A percentile compares a stretch with the other conserved stretches of the same genome.
Evolutionary conservation across 2,329 filamentous ascomycete genomes (phyloP).

Genomic region (Penicillium nordicum): DNA sequence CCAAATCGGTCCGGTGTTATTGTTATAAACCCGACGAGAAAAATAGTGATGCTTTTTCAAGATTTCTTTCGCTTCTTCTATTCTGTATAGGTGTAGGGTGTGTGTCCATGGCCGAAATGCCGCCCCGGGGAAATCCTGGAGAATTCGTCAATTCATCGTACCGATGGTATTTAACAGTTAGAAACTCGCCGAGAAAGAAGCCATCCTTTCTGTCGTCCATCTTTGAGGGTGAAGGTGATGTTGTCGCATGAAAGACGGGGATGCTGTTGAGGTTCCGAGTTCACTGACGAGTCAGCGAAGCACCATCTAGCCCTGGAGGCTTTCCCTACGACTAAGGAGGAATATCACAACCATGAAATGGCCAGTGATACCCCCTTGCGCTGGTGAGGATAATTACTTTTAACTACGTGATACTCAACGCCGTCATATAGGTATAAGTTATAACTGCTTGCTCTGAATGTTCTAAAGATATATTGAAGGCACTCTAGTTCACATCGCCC

Average conservation of each 20-base stretch:
- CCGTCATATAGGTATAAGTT: background rate
- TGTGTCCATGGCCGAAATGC: background rate
- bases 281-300: background rate
- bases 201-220: background rate
- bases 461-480: background rate
- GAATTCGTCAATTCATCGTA: background rate
- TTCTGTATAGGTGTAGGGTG: background rate
- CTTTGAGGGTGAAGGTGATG: background rate
- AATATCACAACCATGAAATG: background rate
- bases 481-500: too few relatives aligned
- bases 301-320: too few relatives aligned
- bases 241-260: background rate
- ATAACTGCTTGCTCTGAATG: background rate
- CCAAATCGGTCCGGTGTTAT: background rate
- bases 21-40: background rate
- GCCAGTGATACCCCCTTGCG: background rate
- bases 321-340: background rate
- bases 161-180: background rate
- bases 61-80: background rate
- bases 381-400: background rate
- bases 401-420: background rate
- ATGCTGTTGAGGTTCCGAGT: background rate
- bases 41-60: background rate
- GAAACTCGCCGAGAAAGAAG: background rate
- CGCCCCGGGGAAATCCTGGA: too few relatives aligned